Conservation (phyloP, 176 grass and related monocot genomes). For the Phoenix roebelenii region DNA sequence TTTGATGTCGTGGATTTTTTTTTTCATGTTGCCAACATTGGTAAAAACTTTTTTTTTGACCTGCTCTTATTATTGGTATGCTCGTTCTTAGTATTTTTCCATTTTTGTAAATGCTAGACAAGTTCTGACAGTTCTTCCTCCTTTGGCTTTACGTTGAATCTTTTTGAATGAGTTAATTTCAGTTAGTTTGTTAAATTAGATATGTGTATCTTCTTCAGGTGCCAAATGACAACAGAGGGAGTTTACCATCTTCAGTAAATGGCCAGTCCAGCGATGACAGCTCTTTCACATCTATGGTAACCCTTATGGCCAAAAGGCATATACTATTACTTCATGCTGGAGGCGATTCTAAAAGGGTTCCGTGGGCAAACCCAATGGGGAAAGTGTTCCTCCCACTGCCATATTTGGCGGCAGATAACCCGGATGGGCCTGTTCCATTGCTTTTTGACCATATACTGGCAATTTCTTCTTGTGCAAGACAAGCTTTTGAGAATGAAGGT, state of each 20-base stretch:
- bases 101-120: too few species aligned
- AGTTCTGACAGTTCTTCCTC: too few species aligned
- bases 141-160: too few species aligned
- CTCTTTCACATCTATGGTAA: constrained; percentile 16
- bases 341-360: constrained; percentile 88
- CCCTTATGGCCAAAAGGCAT: constrained; percentile 48
- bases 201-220: constrained; percentile 25
- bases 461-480: constrained; percentile 70
- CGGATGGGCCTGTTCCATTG: constrained; percentile 67
- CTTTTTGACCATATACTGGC: constrained; percentile 89
- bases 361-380: constrained; percentile 94
- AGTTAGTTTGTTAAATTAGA: constrained; percentile 14
- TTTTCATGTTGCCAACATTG: too few species aligned
- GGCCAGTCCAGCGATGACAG: constrained; percentile 2
- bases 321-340: constrained; percentile 86
- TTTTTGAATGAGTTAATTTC: neutral
- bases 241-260: constrained; percentile 12
- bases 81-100: too few species aligned
- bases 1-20: too few species aligned
- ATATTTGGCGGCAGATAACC: constrained; percentile 61
- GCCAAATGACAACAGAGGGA: constrained; percentile 26
- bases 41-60: too few species aligned
- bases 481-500: constrained; percentile 91
- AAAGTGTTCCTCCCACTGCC: constrained; percentile 84
- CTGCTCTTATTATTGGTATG: too few species aligned